Conservation (phyloP, 2,329 filamentous ascomycete genomes). For the Elsinoe ampelina region DNA sequence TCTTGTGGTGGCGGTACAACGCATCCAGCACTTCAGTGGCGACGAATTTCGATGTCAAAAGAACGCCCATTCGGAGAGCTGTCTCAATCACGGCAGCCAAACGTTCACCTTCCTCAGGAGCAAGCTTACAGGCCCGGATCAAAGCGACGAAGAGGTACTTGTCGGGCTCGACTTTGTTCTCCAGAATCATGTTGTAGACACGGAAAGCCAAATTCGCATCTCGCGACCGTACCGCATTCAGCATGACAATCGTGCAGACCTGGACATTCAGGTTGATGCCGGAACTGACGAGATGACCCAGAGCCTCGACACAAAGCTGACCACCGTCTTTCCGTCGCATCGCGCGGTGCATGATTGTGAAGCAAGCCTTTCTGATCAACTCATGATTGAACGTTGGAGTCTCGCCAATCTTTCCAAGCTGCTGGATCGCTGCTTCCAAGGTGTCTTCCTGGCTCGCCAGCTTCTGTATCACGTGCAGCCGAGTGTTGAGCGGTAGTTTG, state of each 20-base stretch:
- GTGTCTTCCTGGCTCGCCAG: not conserved
- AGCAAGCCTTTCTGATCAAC: constrained; percentile 46
- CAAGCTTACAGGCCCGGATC: constrained; percentile 58
- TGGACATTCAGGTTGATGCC: constrained; percentile 55
- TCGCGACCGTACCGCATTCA: constrained; percentile 58
- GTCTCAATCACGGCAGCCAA: constrained; percentile 48
- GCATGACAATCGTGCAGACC: constrained; percentile 58
- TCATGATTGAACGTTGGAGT: constrained; percentile 21
- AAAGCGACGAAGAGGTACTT: constrained; percentile 58
- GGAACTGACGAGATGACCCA: constrained; percentile 48
- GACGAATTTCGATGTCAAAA: constrained; percentile 39
- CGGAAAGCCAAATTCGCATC: constrained; percentile 55
- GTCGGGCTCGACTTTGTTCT: constrained; percentile 54
- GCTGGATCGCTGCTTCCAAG: not conserved
- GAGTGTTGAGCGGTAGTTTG: not conserved
- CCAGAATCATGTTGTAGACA: constrained; percentile 54
- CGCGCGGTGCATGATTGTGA: constrained; percentile 46
- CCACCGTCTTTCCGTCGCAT: constrained; percentile 32
- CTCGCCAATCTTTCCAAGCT: not conserved
- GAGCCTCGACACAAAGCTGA: constrained; percentile 42
- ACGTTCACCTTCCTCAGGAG: constrained; percentile 41
- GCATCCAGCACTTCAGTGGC: constrained; percentile 40
- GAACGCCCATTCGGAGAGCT: constrained; percentile 40
- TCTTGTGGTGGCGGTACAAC: constrained; percentile 27
- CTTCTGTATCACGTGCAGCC: not conserved